These are phyloP conservation scores for Anisogramma anomala DNA, from an alignment of 2,329 filamentous ascomycete genomes.

Conservation along the genomic window DNA sequence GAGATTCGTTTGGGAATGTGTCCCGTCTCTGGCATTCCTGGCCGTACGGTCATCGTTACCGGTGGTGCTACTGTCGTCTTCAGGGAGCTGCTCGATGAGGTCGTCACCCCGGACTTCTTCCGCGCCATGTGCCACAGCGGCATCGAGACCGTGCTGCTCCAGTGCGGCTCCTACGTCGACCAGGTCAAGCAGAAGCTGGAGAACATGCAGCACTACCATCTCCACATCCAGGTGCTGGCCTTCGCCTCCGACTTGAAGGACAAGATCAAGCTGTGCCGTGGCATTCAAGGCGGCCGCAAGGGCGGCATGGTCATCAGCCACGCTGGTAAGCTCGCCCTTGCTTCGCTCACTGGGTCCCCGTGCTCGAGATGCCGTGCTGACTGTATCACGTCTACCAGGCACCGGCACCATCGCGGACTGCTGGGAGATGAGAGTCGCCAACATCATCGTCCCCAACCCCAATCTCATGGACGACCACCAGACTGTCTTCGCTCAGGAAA, in stretches of 20 bases:
- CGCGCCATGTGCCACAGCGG: conserved; percentile 41
- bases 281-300: conserved; percentile 30
- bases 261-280: conserved; percentile 47
- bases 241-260: conserved; percentile 51
- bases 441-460: conserved; percentile 86
- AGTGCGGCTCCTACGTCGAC: conserved; percentile 63
- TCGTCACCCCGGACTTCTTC: conserved; percentile 53
- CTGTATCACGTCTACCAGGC: conserved; percentile 38
- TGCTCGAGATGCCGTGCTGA: background rate
- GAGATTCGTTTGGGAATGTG: background rate
- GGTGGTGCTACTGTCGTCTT: conserved; percentile 89
- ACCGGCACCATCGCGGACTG: conserved; percentile 83
- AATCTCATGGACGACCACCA: conserved; percentile 83
- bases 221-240: conserved; percentile 51
- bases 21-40: conserved; percentile 6
- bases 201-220: conserved; percentile 16
- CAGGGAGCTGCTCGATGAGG: conserved; percentile 53
- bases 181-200: conserved; percentile 32
- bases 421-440: conserved; percentile 57
- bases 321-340: conserved; percentile 51
- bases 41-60: conserved; percentile 63
- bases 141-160: conserved; percentile 65
- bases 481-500: conserved; percentile 66
- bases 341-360: background rate
- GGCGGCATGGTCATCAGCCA: conserved; percentile 78